Evolutionary conservation across 2,329 filamentous ascomycete species (phyloP).

Genomic region (Alternaria triticina): DNA sequence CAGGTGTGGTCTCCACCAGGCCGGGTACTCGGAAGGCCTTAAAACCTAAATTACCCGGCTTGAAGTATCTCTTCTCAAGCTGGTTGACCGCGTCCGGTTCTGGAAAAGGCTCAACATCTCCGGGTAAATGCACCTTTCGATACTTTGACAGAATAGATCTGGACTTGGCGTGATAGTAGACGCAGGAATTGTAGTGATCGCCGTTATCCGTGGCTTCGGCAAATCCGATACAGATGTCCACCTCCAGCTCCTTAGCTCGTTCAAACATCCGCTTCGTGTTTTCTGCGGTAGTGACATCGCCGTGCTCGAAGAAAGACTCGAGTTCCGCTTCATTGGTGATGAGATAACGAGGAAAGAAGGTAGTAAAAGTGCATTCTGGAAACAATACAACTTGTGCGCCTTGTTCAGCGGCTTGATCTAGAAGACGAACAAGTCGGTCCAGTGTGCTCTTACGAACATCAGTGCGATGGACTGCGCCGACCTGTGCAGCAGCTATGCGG

Average conservation of each 20-base stretch:
- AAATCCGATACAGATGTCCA: conserved; percentile 62
- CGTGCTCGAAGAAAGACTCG: conserved; percentile 58
- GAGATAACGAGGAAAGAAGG: conserved; percentile 61
- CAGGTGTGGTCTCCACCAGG: conserved; percentile 19
- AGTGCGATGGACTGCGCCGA: conserved; percentile 55
- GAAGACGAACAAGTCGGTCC: conserved; percentile 56
- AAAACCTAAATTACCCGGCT: conserved; percentile 59
- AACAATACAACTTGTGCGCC: conserved; percentile 58
- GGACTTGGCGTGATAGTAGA: conserved; percentile 26
- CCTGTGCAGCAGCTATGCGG: conserved; percentile 59
- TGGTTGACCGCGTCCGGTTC: conserved; percentile 58
- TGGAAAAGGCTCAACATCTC: conserved; percentile 23
- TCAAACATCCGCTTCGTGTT: conserved; percentile 57
- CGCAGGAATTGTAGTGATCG: conserved; percentile 28
- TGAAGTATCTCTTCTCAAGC: conserved; percentile 63
- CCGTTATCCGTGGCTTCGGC: conserved; percentile 56
- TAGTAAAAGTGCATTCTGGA: conserved; percentile 61
- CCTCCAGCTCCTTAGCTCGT: conserved; percentile 51
- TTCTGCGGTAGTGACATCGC: conserved; percentile 48
- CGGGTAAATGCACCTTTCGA: conserved; percentile 26
- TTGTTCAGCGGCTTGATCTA: conserved; percentile 52
- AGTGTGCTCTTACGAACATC: conserved; percentile 51
- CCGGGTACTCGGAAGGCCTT: conserved; percentile 35
- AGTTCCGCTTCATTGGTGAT: conserved; percentile 54
- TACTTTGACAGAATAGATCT: conserved; percentile 27